Evolutionary conservation across 768 basidiomycete species (phyloP), one percentile per base, ranked within the genome.

Genomic region (Boletus pseudo-olivaceus): DNA sequence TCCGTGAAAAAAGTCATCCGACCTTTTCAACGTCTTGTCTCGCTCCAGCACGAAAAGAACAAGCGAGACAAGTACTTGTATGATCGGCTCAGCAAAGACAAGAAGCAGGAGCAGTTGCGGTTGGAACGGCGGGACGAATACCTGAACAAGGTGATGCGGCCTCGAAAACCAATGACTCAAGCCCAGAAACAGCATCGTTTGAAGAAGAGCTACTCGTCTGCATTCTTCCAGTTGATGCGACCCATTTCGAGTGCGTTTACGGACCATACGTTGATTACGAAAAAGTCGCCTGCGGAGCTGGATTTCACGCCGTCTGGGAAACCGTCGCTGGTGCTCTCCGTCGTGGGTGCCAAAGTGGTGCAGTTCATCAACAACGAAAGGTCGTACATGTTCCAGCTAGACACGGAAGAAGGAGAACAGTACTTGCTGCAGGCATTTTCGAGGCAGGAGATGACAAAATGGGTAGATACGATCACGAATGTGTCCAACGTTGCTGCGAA

Each of bases 231-330:
- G 62, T 78, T 92, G 73, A 92, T 92, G 85, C 81, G 90, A n/a
- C 91, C 90, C 2, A 84, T 92, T 48, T 93, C 91, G 15, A 91
- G 83, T 56, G 91, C 91, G 2, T 93, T 93, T 64, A 83, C 83
- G 19, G 81, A 85, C 42, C 85, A 88, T 46, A 75, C 78, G 27
- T 49, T 71, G 49, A 49, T 58, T 9, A 45, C 74, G 55, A 85
- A 82, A 67, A 81, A 78, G 54, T 86, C 87, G 1, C 77, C 87
- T 1, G 79, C 81, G 0, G 89, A 93, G 62, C 74, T 93, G 49
- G 88, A 93, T 65, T 93, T 93, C 62, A 59, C 73, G 7, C 78
- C 89, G 0, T 75, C 77, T n/a, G 79, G 82, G 30, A 93, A 92
- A 67, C 89, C 90, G 0, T 78, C 87, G 26, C 72, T 90, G 41